Base-by-base conservation (phyloP, 441 rosid genomes). In the Bruguiera hainesii region DNA sequence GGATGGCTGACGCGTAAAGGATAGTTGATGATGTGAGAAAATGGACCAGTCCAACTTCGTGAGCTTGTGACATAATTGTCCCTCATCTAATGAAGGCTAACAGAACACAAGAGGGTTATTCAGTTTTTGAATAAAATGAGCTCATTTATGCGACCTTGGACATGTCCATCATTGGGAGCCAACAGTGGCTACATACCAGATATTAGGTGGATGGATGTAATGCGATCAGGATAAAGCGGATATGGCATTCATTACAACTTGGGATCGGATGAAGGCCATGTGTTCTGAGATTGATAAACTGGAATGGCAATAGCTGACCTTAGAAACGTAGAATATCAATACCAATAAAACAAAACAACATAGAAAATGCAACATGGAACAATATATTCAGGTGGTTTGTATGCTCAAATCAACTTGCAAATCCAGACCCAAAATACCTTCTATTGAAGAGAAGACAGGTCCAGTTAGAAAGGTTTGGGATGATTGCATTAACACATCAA, bases 181-280 rank as follows among this genome's bases (percentile, higher is more conserved):
- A 5, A 80, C 86, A 10, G 73, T 85, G 68, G 86, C 93, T 75
- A 88, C 91, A 3, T 90, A 90, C 26, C 93, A 92, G 82, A 87
- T 88, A 31, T 64, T 88, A 33, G 84, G 80, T 70, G 77, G 97
- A 74, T 77, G 97, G 74, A 90, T 90, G 98, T 88, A 87, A 68
- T 93, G 97, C 65, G 79, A 80, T 20, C 79, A 72, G 66, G 87
- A 74, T 16, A 75, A 70, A 75, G 69, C 84, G 33, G 93, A 90
- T 67, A 79, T 77, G 83, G 96, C 97, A 6, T 64, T 80, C 97
- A 6, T 64, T 80, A 10, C 75, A 73, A 61, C 83, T 50, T 87
- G 97, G 97, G 84, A 78, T 52, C 80, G 81, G 86, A 90, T 90
- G 93, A 92, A 80, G 78, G 81, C 78, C 1, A 81, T 66, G 74